Base-by-base conservation (phyloP, 2,329 filamentous ascomycete species). In the Penicillium sp. region DNA sequence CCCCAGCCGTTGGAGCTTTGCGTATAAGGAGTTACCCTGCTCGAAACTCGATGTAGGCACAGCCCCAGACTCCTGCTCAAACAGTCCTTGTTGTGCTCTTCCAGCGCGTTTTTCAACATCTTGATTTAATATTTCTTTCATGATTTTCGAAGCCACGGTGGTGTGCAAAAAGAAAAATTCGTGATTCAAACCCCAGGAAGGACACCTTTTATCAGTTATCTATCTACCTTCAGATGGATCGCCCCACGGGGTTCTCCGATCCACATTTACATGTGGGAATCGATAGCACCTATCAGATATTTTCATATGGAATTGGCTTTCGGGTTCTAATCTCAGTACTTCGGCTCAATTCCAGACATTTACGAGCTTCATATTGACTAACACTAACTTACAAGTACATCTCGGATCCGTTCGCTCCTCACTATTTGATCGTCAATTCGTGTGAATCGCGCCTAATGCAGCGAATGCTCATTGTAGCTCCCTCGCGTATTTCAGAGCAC, bases 1-100 rank as follows among this genome's bases (percentile, higher is more conserved):
- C 1, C 85, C 87, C 9, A 89, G 67, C 34, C 84, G 79, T 69
- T 88, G 86, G 0, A 86, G 61, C 64, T 78, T 84, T 19, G 83
- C 84, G 65, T 83, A 85, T 52, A 76, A 65, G 29, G 76, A 76
- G 63, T 82, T 71, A 53, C 84, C 84, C 56, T 81, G 74, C 54
- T 79, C 78, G 59, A 87, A 86, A 53, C 73, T 82, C 63, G 87
- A 81, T 14, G 81, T 82, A 2, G 78, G 77, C 2, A 87, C 81
- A 13, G 81, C 81, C 45, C 76, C 76, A 4, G 40, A 42, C 10
- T 60, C 54, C 16, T 57, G 40, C 5, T 54, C 36, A 10, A 51
- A 36, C 3, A 57, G 54, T 4, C 26, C n/a, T n/a, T 54, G 54
- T 4, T 52, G 44, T 16, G 18, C 7, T 19, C 16, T n/a, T 1